Conservation (phyloP, 768 basidiomycete species). For the Boletus subcaerulescens region DNA sequence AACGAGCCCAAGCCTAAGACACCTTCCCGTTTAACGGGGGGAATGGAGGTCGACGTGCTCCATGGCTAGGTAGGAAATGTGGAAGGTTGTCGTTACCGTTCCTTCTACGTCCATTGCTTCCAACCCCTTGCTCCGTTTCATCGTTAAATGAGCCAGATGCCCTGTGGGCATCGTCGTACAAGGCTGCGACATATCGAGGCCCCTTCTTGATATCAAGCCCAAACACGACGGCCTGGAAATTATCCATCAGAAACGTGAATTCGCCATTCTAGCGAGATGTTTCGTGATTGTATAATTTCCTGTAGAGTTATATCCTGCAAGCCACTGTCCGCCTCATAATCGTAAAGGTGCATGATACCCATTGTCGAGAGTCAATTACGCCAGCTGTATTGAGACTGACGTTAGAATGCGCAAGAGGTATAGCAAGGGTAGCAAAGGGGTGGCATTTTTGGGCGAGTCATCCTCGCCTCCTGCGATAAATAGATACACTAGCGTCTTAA, state of each 20-base stretch:
- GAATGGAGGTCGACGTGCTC: constrained; percentile 17
- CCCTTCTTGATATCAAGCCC: constrained; percentile 29
- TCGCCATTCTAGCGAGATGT: constrained; percentile 30
- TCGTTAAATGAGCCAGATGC: constrained; percentile 27
- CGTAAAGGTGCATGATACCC: too few relatives aligned
- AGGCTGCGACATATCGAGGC: constrained; percentile 23
- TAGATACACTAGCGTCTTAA: too few relatives aligned
- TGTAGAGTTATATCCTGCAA: too few relatives aligned
- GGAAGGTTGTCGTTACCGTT: constrained; percentile 7
- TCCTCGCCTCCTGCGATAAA: too few relatives aligned
- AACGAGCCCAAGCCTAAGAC: too few relatives aligned
- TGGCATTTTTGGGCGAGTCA: too few relatives aligned
- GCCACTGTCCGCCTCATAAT: too few relatives aligned
- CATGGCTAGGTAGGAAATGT: constrained; percentile 24
- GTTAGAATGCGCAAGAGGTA: too few relatives aligned
- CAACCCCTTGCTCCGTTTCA: constrained; percentile 11
- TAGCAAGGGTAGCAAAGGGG: too few relatives aligned
- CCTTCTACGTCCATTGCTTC: not conserved
- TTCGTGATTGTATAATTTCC: constrained; percentile 32
- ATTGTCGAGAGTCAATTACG: too few relatives aligned
- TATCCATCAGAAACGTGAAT: constrained; percentile 29
- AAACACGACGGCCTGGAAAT: constrained; percentile 29
- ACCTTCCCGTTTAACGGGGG: too few relatives aligned
- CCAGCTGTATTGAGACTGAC: too few relatives aligned
- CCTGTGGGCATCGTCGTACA: constrained; percentile 29